Evolutionary conservation across 805 yeast genomes (phyloP), one percentile per base, ranked within the genome.

Genomic region (Starmerella bombicola): DNA sequence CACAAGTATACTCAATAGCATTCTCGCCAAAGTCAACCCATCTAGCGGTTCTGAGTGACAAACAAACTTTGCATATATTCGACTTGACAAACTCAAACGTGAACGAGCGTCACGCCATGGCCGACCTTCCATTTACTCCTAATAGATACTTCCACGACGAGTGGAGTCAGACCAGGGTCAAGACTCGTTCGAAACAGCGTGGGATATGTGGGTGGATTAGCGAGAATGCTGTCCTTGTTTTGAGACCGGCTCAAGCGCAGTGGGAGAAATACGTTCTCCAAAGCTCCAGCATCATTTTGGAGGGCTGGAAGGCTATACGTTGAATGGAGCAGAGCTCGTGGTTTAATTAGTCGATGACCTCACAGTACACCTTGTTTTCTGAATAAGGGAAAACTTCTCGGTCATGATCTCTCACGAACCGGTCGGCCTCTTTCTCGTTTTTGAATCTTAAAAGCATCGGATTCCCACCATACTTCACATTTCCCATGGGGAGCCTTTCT

Each of bases 261-360:
- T 83, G 95, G 95, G 96, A 88, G 56, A 83, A 80, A 56, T 88
- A 80, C 57, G 74, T 68, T 12, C 74, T 88, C 28, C 66, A 73
- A 12, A 64, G 61, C 38, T 76, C 75, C 71, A 78, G 72, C 48
- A 57, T 81, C 15, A 67, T 75, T 2, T 63, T 81, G 37, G 82
- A 75, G 47, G 80, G 83, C 7, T 81, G 91, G 91, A 66, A 80
- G 48, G 63, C 70, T 22, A 64, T 75, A 45, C 33, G 44, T 7
- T 36, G 30, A 18, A 6, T 8, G 12, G 26, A 24, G 8, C n/a
- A n/a, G n/a, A n/a, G n/a, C n/a, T n/a, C n/a, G n/a, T n/a, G n/a
- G n/a, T n/a, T n/a, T n/a, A 18, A 4, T 16, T 40, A 59, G 40
- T 59, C 63, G 9, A 59, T 48, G 10, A 58, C 54, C 41, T 59